phyloP scores from a whole-genome alignment of 2,329 filamentous ascomycete species.

The Alternaria burnsii region DNA sequence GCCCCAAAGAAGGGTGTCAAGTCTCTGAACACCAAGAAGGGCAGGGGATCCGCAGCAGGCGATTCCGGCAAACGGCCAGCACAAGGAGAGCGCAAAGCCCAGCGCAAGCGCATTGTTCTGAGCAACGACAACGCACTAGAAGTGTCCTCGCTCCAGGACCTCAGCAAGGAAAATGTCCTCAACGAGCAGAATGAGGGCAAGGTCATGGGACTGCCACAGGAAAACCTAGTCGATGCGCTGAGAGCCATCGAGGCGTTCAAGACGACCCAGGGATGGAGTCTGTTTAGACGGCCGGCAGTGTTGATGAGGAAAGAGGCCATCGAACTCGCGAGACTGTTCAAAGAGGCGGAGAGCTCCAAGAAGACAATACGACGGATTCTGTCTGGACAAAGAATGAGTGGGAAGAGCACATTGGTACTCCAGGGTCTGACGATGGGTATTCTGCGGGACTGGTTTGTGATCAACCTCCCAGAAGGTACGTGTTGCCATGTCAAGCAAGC shows the following conservation, averaged over 20 bases:
- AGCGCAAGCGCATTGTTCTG: slow-evolving; percentile 87
- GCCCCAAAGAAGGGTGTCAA: slow-evolving; percentile 50
- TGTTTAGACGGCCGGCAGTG: slow-evolving; percentile 83
- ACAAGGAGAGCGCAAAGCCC: slow-evolving; percentile 83
- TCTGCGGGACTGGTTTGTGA: slow-evolving; percentile 84
- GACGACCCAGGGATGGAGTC: slow-evolving; percentile 82
- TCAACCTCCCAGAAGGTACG: slow-evolving; percentile 88
- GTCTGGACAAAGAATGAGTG: slow-evolving; percentile 75
- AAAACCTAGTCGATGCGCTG: slow-evolving; percentile 77
- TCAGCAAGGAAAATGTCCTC: slow-evolving; percentile 64
- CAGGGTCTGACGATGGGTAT: slow-evolving; percentile 85
- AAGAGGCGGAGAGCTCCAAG: slow-evolving; percentile 65
- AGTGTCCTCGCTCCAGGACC: slow-evolving; percentile 71
- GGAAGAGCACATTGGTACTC: slow-evolving; percentile 86
- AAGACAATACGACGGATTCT: slow-evolving; percentile 71
- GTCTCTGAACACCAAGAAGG: slow-evolving; percentile 53
- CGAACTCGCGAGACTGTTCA: slow-evolving; percentile 65
- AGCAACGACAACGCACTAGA: slow-evolving; percentile 93
- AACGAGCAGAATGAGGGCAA: slow-evolving; percentile 63
- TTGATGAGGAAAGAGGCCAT: slow-evolving; percentile 82
- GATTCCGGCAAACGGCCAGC: slow-evolving; percentile 64
- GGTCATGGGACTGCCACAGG: slow-evolving; percentile 74
- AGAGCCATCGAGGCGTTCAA: slow-evolving; percentile 91
- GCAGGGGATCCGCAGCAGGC: slow-evolving; percentile 51
- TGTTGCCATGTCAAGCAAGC: slow-evolving; percentile 1